Percentiles rank a stretch among this genome's conserved stretches.
Evolutionary conservation across 148 eudicot genomes (phyloP).

Genomic region (Diospyros lotus): DNA sequence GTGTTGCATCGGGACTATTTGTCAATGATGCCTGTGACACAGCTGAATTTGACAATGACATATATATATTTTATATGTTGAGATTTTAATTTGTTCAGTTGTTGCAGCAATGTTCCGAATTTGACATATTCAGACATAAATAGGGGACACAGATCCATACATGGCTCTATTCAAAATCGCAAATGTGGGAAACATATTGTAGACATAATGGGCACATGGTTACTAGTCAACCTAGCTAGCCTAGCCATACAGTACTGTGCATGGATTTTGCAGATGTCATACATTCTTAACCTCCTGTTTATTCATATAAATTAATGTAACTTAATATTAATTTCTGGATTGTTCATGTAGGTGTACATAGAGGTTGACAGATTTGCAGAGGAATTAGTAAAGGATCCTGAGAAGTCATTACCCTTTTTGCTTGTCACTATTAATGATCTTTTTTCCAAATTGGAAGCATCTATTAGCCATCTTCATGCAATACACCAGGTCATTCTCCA

Average conservation of each 20-base stretch:
- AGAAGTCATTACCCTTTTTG: constrained; percentile 56
- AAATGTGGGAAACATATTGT: neutral
- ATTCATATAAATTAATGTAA: neutral
- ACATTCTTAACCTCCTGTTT: neutral
- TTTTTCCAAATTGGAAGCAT: constrained; percentile 71
- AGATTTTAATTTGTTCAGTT: neutral
- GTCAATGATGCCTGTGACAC: too few species aligned
- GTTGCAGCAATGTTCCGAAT: neutral
- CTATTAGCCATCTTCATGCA: constrained; percentile 63
- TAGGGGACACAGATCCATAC: neutral
- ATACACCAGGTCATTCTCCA: constrained; percentile 45
- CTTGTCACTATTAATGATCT: constrained; percentile 50
- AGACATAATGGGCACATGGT: neutral
- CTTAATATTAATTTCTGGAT: neutral
- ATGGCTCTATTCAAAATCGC: neutral
- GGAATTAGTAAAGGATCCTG: constrained; percentile 63
- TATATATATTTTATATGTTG: neutral
- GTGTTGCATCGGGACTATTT: too few species aligned
- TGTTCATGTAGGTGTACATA: constrained; percentile 58
- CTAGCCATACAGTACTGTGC: neutral
- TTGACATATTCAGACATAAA: too few species aligned
- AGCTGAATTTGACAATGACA: neutral
- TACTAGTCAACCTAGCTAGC: neutral
- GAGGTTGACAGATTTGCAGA: constrained; percentile 72
- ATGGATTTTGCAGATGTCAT: neutral